Evolutionary conservation across 345 rosid genomes (phyloP).

Genomic region (Durio zibethinus): DNA sequence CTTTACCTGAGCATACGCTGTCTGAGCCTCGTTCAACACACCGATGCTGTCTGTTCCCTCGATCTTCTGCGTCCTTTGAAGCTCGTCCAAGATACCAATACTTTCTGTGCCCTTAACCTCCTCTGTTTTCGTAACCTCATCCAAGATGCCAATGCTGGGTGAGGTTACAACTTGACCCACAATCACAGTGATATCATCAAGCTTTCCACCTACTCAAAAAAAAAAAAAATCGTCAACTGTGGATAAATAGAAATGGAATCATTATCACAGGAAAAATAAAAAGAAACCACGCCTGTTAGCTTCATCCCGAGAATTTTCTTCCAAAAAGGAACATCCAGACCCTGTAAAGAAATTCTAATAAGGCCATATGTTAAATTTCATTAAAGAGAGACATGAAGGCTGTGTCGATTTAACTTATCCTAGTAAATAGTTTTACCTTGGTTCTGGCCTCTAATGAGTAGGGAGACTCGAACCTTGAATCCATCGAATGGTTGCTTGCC

Average conservation of each 20-base stretch:
- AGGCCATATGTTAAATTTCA: background rate
- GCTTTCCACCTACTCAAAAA: slow-evolving; percentile 71
- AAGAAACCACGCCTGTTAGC: slow-evolving; percentile 51
- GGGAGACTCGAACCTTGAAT: slow-evolving; percentile 74
- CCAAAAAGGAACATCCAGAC: slow-evolving; percentile 79
- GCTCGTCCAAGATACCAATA: too few relatives aligned
- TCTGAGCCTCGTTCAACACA: too few relatives aligned
- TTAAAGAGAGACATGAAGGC: background rate
- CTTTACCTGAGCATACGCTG: too few relatives aligned
- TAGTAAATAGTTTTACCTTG: slow-evolving; percentile 38
- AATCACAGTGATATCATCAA: slow-evolving; percentile 39
- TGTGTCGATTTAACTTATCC: background rate
- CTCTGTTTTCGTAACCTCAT: background rate
- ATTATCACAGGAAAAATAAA: background rate
- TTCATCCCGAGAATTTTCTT: slow-evolving; percentile 76
- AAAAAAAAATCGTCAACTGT: slow-evolving; percentile 2
- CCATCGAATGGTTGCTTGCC: slow-evolving; percentile 60
- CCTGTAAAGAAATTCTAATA: slow-evolving; percentile 35
- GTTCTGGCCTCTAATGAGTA: slow-evolving; percentile 77
- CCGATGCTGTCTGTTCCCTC: too few relatives aligned
- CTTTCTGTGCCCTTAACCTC: background rate
- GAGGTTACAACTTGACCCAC: background rate
- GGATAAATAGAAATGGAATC: background rate
- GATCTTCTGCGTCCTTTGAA: too few relatives aligned
- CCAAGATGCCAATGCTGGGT: background rate